Base-by-base conservation (phyloP, 164 flowering plant species). In the Chloranthus sessilifolius region DNA sequence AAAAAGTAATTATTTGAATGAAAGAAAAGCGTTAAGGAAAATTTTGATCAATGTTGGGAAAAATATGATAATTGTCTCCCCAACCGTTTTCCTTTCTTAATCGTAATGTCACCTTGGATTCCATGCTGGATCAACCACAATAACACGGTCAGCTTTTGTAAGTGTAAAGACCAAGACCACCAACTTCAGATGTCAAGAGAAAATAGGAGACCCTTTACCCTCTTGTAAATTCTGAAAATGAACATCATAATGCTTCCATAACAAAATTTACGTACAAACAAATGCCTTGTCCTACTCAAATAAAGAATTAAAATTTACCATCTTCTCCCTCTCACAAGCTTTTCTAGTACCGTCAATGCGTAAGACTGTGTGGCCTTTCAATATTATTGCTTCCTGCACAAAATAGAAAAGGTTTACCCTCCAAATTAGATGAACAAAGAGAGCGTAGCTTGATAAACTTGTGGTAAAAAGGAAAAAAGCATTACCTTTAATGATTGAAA, bases 51-150 rank as follows among this genome's bases (percentile, higher is more conserved):
- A n/a, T n/a, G n/a, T n/a, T n/a, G n/a, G n/a, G n/a, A n/a, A n/a
- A n/a, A n/a, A n/a, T n/a, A n/a, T n/a, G n/a, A n/a, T n/a, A 40
- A 15, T 47, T 2, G 5, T 11, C 25, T 16, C n/a, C 29, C 21
- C 24, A n/a, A 39, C n/a, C n/a, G n/a, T n/a, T n/a, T n/a, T n/a
- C n/a, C n/a, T 7, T 22, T 44, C 27, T 9, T 25, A 1, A 1
- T 11, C 2, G 16, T 31, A 11, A 26, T 3, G 9, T 56, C 34
- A 94, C 99, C 99, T 94, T 50, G 99, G 99, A 61, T 94, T 94
- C 99, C 99, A 94, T n/a, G 99, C 97, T 43, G 99, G 97, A 74
- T 94, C 99, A 49, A 85, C 99, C 44, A 94, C 99, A 70, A 94
- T 94, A n/a, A 94, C 99, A 53, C 99, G 95, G 48, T 94, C 99